Evolutionary conservation across 2,329 filamentous ascomycete species (phyloP).

Genomic region (Biscogniauxia mediterranea): DNA sequence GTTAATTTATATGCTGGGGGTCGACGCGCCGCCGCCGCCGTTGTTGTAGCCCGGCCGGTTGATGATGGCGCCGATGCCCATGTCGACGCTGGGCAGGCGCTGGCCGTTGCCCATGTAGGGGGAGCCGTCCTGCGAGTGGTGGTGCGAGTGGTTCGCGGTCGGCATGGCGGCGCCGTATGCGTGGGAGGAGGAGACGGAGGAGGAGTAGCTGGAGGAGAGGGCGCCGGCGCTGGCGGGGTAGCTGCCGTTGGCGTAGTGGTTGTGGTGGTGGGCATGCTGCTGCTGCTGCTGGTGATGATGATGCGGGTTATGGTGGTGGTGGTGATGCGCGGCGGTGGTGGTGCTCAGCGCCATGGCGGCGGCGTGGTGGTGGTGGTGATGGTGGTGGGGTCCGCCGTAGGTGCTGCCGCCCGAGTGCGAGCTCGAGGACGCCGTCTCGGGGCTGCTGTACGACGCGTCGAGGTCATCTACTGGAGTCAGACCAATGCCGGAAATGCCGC

Average conservation of each 20-base stretch:
- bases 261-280: conserved; percentile 28
- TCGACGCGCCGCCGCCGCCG: conserved; percentile 4
- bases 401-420: conserved; percentile 40
- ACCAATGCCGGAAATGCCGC: conserved; percentile 63
- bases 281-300: conserved; percentile 22
- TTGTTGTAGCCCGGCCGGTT: conserved; percentile 42
- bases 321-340: conserved; percentile 22
- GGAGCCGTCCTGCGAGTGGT: conserved; percentile 40
- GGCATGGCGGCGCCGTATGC: conserved; percentile 31
- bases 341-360: conserved; percentile 16
- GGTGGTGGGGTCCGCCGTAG: conserved; percentile 30
- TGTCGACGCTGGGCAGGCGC: conserved; percentile 55
- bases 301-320: conserved; percentile 26
- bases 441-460: conserved; percentile 56
- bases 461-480: conserved; percentile 59
- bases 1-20: conserved; percentile 20
- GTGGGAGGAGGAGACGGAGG: conserved; percentile 49
- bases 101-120: conserved; percentile 48
- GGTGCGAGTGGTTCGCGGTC: conserved; percentile 25
- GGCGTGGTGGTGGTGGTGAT: no score
- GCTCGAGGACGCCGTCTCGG: conserved; percentile 47
- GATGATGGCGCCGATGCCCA: conserved; percentile 60
- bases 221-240: conserved; percentile 29
- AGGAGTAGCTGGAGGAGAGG: conserved; percentile 47
- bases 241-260: conserved; percentile 24